These are phyloP conservation scores for Backusella luteola DNA, from an alignment of 192 early-diverging fungal species.

Conservation along the genomic window DNA sequence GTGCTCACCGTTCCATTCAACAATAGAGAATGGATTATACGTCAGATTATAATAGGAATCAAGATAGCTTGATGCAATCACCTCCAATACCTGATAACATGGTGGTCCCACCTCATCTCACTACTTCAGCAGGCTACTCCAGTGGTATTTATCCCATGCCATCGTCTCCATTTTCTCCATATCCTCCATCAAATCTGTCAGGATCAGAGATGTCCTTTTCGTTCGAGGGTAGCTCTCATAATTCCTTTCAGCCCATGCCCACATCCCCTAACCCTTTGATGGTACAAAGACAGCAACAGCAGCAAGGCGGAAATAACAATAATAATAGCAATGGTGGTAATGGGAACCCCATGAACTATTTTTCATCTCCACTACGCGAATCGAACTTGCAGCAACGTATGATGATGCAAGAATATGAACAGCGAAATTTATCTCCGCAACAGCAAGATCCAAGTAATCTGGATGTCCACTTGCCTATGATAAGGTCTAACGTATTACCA, in stretches of 20 bases:
- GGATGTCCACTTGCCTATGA: not conserved
- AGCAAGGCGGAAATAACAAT: not conserved
- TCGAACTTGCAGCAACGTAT: not conserved
- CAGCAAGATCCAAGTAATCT: not conserved
- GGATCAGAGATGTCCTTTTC: slow-evolving; percentile 1
- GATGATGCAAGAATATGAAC: slow-evolving; percentile 2
- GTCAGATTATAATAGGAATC: not conserved
- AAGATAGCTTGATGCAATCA: not conserved
- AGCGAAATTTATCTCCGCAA: slow-evolving; percentile 3
- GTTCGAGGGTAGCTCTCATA: not conserved
- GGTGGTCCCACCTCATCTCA: not conserved
- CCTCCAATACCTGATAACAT: slow-evolving; percentile 7
- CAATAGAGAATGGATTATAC: slow-evolving; percentile 8
- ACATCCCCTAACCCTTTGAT: not conserved
- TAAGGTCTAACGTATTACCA: not conserved
- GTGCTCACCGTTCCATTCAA: not conserved
- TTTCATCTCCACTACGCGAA: not conserved
- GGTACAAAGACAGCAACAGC: not conserved
- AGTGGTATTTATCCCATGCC: not conserved
- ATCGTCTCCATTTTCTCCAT: not conserved
- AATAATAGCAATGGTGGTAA: not conserved
- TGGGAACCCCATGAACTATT: not conserved
- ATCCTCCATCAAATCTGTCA: not conserved
- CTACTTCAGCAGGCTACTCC: not conserved
- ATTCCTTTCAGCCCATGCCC: not conserved